Conservation (phyloP, 2,329 filamentous ascomycete genomes). For the Pyrenochaeta sp. region DNA sequence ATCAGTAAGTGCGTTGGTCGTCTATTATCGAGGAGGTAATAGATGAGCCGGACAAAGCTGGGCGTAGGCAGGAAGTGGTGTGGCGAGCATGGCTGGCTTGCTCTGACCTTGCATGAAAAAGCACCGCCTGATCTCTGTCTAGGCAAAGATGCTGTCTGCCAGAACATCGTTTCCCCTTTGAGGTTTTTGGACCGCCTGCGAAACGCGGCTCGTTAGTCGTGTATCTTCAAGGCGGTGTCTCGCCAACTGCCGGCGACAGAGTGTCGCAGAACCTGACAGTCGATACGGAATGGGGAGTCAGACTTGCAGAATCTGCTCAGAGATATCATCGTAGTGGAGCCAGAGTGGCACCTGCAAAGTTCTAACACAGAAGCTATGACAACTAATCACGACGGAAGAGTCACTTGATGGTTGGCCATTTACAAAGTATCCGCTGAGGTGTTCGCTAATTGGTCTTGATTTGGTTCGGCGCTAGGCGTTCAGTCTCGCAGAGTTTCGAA, state of each 20-base stretch:
- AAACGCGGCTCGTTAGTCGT: slow-evolving; percentile 22
- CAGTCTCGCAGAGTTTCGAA: slow-evolving; percentile 4
- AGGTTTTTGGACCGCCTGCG: slow-evolving; percentile 23
- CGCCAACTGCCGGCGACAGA: slow-evolving; percentile 27
- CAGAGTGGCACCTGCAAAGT: slow-evolving; percentile 27
- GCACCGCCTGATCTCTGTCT: slow-evolving; percentile 16
- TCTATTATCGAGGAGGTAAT: slow-evolving; percentile 10
- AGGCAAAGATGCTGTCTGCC: slow-evolving; percentile 6
- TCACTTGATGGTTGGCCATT: slow-evolving; percentile 15
- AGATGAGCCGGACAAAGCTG: slow-evolving; percentile 17
- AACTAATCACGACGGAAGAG: slow-evolving; percentile 24
- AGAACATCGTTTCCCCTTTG: slow-evolving; percentile 26
- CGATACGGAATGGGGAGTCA: too few relatives aligned
- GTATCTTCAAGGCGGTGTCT: slow-evolving; percentile 29
- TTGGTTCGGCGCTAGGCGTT: slow-evolving; percentile 17
- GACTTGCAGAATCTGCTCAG: too few relatives aligned
- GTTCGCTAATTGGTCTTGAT: slow-evolving; percentile 11
- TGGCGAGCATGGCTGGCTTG: slow-evolving; percentile 14
- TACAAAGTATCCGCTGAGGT: background rate
- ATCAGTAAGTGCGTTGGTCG: slow-evolving; percentile 18
- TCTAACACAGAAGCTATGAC: slow-evolving; percentile 21
- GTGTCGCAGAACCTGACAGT: slow-evolving; percentile 30
- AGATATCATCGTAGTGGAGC: too few relatives aligned
- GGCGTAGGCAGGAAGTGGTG: slow-evolving; percentile 11
- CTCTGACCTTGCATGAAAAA: slow-evolving; percentile 29